A percentile compares a stretch with the other conserved stretches of the same genome.
phyloP scores from a whole-genome alignment of 2,329 filamentous ascomycete genomes.

The Xylaria sp. region DNA sequence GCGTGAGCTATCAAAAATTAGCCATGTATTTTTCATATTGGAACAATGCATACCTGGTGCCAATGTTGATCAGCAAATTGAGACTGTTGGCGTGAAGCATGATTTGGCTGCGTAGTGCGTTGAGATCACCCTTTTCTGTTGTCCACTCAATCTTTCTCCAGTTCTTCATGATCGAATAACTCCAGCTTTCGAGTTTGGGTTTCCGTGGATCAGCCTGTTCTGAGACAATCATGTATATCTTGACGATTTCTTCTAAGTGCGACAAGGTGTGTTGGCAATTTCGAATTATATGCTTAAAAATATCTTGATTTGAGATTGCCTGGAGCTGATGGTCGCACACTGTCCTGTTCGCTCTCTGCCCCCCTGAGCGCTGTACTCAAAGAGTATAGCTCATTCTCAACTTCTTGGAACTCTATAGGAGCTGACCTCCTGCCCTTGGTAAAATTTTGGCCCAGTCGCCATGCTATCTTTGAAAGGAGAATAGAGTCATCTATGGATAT shows the following conservation, averaged over 20 bases:
- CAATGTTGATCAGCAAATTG: slow-evolving; percentile 42
- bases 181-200: slow-evolving; percentile 39
- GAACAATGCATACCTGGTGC: slow-evolving; percentile 29
- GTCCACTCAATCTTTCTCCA: slow-evolving; percentile 50
- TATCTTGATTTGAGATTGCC: slow-evolving; percentile 15
- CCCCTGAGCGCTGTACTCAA: slow-evolving; percentile 46
- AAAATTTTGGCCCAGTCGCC: slow-evolving; percentile 46
- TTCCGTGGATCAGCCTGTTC: slow-evolving; percentile 20
- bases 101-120: slow-evolving; percentile 41
- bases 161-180: slow-evolving; percentile 41
- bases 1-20: slow-evolving; percentile 32
- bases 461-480: slow-evolving; percentile 47
- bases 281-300: slow-evolving; percentile 34
- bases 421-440: slow-evolving; percentile 48
- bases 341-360: slow-evolving; percentile 29
- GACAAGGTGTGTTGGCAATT: slow-evolving; percentile 39
- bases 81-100: slow-evolving; percentile 45
- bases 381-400: slow-evolving; percentile 49
- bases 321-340: background rate
- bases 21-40: background rate
- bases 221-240: slow-evolving; percentile 40
- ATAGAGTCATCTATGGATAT: slow-evolving; percentile 48
- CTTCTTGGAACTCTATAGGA: slow-evolving; percentile 47
- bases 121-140: slow-evolving; percentile 46
- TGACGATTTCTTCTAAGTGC: slow-evolving; percentile 41